Evolutionary conservation across 2,329 filamentous ascomycete genomes (phyloP).

Genomic region (Verticillium klebahnii): DNA sequence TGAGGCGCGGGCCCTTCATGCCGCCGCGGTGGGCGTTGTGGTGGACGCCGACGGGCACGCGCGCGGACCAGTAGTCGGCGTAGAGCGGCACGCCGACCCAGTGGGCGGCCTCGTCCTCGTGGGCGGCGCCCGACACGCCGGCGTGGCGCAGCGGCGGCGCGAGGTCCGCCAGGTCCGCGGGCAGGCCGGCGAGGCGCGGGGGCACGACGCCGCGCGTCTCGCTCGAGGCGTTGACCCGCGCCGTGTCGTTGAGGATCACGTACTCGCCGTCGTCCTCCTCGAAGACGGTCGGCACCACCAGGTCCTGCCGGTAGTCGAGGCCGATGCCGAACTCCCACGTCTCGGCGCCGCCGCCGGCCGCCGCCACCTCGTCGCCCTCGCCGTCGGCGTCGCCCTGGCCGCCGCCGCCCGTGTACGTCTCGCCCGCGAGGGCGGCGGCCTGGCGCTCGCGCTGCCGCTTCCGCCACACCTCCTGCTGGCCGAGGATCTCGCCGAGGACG

Average conservation of each 20-base stretch:
- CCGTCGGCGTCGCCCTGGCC: not conserved
- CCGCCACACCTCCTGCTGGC: slow-evolving; percentile 19
- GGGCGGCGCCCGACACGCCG: not conserved
- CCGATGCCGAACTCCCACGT: slow-evolving; percentile 21
- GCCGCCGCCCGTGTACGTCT: not conserved
- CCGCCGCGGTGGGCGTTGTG: slow-evolving; percentile 17
- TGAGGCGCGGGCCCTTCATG: slow-evolving; percentile 14
- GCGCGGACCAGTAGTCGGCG: slow-evolving; percentile 17
- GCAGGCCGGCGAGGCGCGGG: slow-evolving; percentile 16
- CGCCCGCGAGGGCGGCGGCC: not conserved
- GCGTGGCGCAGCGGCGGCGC: not conserved
- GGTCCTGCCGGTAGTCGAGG: slow-evolving; percentile 22
- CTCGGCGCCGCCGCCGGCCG: not conserved
- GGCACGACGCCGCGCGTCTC: slow-evolving; percentile 16
- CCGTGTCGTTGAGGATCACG: slow-evolving; percentile 13
- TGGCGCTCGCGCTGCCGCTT: not conserved
- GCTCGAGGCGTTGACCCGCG: slow-evolving; percentile 14
- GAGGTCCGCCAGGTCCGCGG: slow-evolving; percentile 13
- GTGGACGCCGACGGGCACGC: slow-evolving; percentile 17
- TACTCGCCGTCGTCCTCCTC: slow-evolving; percentile 21
- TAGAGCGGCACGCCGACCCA: slow-evolving; percentile 14
- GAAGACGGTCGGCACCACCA: slow-evolving; percentile 24
- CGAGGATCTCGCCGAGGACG: slow-evolving; percentile 25
- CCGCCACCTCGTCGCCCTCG: not conserved
- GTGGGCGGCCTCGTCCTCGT: not conserved